These are phyloP conservation scores for Camellia granthamiana DNA, from an alignment of 148 eudicot genomes.

Conservation along the genomic window DNA sequence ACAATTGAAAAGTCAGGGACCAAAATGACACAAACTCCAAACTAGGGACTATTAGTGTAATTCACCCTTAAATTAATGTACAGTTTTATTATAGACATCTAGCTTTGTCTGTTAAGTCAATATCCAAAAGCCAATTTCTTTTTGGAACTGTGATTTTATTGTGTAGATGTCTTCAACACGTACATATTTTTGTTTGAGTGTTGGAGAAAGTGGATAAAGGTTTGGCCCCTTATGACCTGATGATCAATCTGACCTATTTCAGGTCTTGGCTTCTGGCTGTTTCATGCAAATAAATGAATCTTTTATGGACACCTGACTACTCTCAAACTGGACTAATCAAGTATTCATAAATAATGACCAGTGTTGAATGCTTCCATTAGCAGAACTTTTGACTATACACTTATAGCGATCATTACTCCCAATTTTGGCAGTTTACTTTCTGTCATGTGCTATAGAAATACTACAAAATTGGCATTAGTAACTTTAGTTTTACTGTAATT, in stretches of 20 bases:
- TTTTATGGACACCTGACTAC: background rate
- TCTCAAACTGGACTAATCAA: background rate
- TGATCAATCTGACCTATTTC: conserved; percentile 3
- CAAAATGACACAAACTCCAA: no score
- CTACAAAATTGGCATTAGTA: background rate
- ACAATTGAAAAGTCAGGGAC: no score
- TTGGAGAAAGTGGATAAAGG: background rate
- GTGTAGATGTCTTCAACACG: background rate
- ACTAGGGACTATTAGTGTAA: no score
- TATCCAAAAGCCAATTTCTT: background rate
- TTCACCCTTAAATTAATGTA: background rate
- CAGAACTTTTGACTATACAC: background rate
- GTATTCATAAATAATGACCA: background rate
- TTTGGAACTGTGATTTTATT: background rate
- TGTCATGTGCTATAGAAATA: background rate
- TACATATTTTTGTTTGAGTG: background rate
- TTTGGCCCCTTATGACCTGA: background rate
- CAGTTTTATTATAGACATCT: background rate
- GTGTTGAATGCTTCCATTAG: background rate
- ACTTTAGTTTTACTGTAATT: background rate
- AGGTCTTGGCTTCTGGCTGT: conserved; percentile 7
- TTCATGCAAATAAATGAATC: background rate
- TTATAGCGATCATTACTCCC: background rate
- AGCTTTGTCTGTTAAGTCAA: background rate
- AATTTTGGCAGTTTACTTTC: background rate